Conservation (phyloP, 805 yeast species). For the Ogataea pini region DNA sequence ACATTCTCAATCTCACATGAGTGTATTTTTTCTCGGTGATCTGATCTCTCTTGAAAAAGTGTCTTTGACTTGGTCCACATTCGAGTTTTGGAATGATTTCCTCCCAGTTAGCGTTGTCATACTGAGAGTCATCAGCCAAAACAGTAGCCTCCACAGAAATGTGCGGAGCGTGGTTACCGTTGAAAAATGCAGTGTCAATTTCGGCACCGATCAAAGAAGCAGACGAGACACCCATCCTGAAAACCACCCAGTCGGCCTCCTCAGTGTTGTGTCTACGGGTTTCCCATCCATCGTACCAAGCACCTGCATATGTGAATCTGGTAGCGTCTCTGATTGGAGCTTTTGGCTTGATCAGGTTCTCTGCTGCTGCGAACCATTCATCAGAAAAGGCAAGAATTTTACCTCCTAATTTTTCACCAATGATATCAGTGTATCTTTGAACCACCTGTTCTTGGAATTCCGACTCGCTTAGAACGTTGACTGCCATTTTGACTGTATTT, state of each 20-base stretch:
- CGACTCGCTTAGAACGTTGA: constrained; percentile 30
- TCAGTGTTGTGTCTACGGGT: constrained; percentile 89
- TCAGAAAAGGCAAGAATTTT: constrained; percentile 68
- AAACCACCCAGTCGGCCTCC: constrained; percentile 84
- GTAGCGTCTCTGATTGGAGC: constrained; percentile 82
- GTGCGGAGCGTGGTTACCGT: constrained; percentile 93
- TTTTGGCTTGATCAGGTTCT: constrained; percentile 77
- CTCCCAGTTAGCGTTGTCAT: constrained; percentile 59
- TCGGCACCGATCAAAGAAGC: constrained; percentile 83
- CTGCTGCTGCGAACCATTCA: constrained; percentile 95
- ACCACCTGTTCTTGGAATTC: constrained; percentile 50
- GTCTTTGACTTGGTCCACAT: constrained; percentile 89
- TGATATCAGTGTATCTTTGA: constrained; percentile 67
- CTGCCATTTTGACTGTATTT: not conserved
- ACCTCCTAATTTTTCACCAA: constrained; percentile 85
- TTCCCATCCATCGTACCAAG: constrained; percentile 99
- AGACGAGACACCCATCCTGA: constrained; percentile 79
- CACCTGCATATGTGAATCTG: constrained; percentile 79
- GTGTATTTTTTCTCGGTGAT: constrained; percentile 68
- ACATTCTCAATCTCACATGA: constrained; percentile 84
- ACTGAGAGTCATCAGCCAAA: constrained; percentile 37
- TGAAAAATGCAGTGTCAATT: constrained; percentile 90
- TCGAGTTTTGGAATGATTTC: constrained; percentile 65
- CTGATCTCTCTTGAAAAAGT: constrained; percentile 66
- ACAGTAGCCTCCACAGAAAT: constrained; percentile 78